Evolutionary conservation across 768 basidiomycete genomes (phyloP).

Genomic region (Asterophora lycoperdoides): DNA sequence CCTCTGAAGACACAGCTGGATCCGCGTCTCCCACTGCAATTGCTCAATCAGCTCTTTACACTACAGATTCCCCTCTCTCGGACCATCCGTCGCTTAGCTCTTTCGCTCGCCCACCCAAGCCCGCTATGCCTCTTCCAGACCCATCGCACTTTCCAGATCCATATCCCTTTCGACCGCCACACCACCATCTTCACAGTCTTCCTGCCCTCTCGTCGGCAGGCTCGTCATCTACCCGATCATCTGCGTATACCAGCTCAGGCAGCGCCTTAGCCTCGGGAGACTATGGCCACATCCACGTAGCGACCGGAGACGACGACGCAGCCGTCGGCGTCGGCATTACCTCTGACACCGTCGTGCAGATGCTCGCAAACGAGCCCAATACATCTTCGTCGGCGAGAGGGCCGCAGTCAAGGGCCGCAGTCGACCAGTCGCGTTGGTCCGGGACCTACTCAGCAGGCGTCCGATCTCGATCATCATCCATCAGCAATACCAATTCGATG

Average conservation of each 20-base stretch:
- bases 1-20: conserved; percentile 17
- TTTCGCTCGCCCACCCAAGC: conserved; percentile 43
- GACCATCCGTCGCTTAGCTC: conserved; percentile 25
- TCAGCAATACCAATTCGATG: conserved; percentile 40
- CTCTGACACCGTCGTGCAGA: conserved; percentile 60
- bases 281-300: conserved; percentile 63
- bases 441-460: conserved; percentile 58
- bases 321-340: conserved; percentile 54
- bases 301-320: conserved; percentile 55
- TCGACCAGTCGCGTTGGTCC: conserved; percentile 73
- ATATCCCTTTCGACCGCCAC: conserved; percentile 56
- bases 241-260: conserved; percentile 72
- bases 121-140: conserved; percentile 46
- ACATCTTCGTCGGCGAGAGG: conserved; percentile 40
- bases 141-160: conserved; percentile 70
- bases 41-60: not conserved
- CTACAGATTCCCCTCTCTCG: conserved; percentile 9
- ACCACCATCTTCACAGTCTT: conserved; percentile 40
- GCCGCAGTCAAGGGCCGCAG: conserved; percentile 44
- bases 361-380: conserved; percentile 50
- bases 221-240: conserved; percentile 73
- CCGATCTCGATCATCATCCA: conserved; percentile 69
- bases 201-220: conserved; percentile 68
- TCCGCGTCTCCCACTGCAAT: conserved; percentile 6
- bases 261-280: conserved; percentile 59